These are phyloP conservation scores for Vickermania ingenoplastis DNA, from an alignment of 208 protist genomes.

Conservation along the genomic window DNA sequence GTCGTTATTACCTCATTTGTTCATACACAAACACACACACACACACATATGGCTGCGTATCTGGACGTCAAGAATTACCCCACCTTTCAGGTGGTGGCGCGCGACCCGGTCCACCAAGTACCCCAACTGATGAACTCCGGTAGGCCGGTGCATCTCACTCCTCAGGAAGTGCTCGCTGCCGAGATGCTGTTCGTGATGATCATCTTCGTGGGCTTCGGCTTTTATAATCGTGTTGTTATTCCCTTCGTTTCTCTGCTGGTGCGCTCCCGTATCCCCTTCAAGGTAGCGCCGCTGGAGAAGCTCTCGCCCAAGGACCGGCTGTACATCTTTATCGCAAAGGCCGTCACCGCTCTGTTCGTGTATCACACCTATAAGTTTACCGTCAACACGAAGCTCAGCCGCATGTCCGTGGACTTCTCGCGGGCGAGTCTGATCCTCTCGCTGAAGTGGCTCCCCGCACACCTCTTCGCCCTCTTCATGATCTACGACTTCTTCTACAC, in stretches of 20 bases:
- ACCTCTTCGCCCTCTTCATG: slow-evolving; percentile 53
- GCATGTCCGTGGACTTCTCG: slow-evolving; percentile 30
- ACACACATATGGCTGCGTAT: not conserved
- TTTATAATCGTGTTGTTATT: slow-evolving; percentile 48
- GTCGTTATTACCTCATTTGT: slow-evolving; percentile 1
- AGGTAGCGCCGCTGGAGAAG: slow-evolving; percentile 27
- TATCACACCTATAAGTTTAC: slow-evolving; percentile 52
- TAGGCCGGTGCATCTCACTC: not conserved
- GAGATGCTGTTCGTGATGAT: slow-evolving; percentile 23
- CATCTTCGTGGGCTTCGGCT: slow-evolving; percentile 49
- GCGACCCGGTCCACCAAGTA: not conserved
- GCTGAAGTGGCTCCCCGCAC: slow-evolving; percentile 41
- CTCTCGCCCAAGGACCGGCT: slow-evolving; percentile 40
- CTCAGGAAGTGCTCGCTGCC: slow-evolving; percentile 8
- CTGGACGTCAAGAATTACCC: not conserved
- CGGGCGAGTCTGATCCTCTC: slow-evolving; percentile 15
- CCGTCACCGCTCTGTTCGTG: slow-evolving; percentile 49
- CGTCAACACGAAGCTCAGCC: slow-evolving; percentile 28
- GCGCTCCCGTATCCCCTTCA: slow-evolving; percentile 25
- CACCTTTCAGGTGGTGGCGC: not conserved
- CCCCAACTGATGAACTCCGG: not conserved
- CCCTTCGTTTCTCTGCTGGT: slow-evolving; percentile 27
- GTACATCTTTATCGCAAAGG: slow-evolving; percentile 45
- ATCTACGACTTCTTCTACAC: slow-evolving; percentile 91
- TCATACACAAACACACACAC: too few species aligned